Evolutionary conservation across 768 basidiomycete genomes (phyloP).

Genomic region (Austroboletus eburneus): DNA sequence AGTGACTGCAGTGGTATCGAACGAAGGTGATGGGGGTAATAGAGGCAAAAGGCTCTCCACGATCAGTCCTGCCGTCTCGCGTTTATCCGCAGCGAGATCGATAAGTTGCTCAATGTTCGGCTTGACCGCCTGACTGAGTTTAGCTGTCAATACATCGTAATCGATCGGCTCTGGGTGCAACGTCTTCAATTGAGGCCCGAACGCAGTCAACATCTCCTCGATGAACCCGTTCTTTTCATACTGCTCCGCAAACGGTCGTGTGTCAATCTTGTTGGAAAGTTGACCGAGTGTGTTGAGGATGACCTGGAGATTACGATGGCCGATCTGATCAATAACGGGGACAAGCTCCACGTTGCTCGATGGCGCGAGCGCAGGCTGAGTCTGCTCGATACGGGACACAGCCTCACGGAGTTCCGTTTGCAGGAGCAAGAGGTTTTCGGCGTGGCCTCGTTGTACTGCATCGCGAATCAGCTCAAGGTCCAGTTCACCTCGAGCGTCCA

Average conservation of each 20-base stretch:
- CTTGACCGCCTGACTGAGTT: constrained; percentile 80
- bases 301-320: constrained; percentile 52
- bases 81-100: constrained; percentile 83
- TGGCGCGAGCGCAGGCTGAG: constrained; percentile 8
- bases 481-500: constrained; percentile 72
- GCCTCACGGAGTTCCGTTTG: constrained; percentile 57
- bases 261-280: constrained; percentile 32
- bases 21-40: constrained; percentile 41
- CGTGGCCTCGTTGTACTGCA: constrained; percentile 63
- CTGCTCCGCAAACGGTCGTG: constrained; percentile 36
- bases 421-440: constrained; percentile 52
- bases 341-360: constrained; percentile 32
- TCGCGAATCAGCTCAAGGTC: constrained; percentile 75
- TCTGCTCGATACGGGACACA: constrained; percentile 39
- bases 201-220: constrained; percentile 52
- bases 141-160: constrained; percentile 70
- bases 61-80: constrained; percentile 81
- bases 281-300: constrained; percentile 58
- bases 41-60: constrained; percentile 68
- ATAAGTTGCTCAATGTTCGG: constrained; percentile 87
- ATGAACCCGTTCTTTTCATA: constrained; percentile 56
- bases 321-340: constrained; percentile 54
- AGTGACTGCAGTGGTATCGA: constrained; percentile 55
- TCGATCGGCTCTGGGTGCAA: constrained; percentile 67
- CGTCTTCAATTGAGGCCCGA: constrained; percentile 59